A percentile compares a stretch with the other conserved stretches of the same genome.
Evolutionary conservation across 2,329 filamentous ascomycete species (phyloP).

Genomic region (Magnaporthiopsis incrustans): DNA sequence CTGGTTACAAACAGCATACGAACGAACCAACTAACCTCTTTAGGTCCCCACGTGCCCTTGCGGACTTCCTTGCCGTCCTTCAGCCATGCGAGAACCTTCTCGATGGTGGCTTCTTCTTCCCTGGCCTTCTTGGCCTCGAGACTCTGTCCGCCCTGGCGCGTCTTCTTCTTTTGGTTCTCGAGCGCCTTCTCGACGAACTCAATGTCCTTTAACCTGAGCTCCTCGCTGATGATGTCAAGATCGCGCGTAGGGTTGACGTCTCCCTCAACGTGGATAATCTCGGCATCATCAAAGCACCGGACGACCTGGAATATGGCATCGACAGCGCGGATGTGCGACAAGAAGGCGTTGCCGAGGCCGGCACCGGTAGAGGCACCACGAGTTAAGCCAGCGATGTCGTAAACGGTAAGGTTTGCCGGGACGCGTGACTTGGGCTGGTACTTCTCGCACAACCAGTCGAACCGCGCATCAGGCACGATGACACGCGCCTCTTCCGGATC

Average conservation of each 20-base stretch:
- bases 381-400: conserved; percentile 96
- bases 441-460: conserved; percentile 90
- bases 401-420: conserved; percentile 96
- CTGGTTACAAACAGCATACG: conserved; percentile 4
- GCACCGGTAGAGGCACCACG: conserved; percentile 94
- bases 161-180: conserved; percentile 89
- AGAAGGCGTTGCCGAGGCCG: conserved; percentile 93
- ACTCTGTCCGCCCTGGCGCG: conserved; percentile 84
- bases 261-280: conserved; percentile 99
- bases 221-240: conserved; percentile 92
- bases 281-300: conserved; percentile 94
- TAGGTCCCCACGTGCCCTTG: conserved; percentile 80
- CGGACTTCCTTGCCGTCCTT: conserved; percentile 89
- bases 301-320: conserved; percentile 98
- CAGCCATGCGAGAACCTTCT: conserved; percentile 77
- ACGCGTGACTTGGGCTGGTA: conserved; percentile 97
- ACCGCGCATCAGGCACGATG: conserved; percentile 91
- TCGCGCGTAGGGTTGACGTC: conserved; percentile 94
- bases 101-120: conserved; percentile 87
- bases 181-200: conserved; percentile 96
- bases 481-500: conserved; percentile 97
- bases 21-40: conserved; percentile 56
- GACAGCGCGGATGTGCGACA: conserved; percentile 97
- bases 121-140: conserved; percentile 97
- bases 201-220: conserved; percentile 95